Base-by-base conservation (phyloP, 495 filamentous ascomycete species). In the Zalerion maritima region DNA sequence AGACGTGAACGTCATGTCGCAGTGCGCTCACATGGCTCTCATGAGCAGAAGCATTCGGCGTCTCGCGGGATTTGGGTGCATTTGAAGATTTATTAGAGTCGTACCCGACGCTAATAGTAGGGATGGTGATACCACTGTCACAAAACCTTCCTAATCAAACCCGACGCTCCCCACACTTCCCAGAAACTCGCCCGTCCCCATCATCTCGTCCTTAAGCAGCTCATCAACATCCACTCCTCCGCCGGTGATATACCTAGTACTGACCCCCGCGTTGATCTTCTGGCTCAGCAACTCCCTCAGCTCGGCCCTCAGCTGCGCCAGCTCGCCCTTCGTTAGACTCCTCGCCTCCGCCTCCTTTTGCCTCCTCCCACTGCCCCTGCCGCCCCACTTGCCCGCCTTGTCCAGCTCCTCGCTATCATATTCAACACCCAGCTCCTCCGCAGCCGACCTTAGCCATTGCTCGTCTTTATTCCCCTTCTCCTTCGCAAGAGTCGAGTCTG, bases 381-480 rank as follows among this genome's bases (percentile, higher is more conserved):
- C 72, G 29, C 69, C 69, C 43, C 75, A 72, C 27, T 55, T 55
- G 7, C 68, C 65, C 7, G 55, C 62, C 22, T 60, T 53, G 35
- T 78, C 74, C 27, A 89, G 75, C 27, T 85, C 81, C 13, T 94
- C 85, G 38, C 74, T 79, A 43, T 94, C 83, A 44, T 87, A 87
- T 14, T 94, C 89, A 4, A 96, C 79, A 2, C 89, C 89, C 3
- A 97, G 67, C 37, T 96, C 89, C 28, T 94, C 84, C 1, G 89
- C 91, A 0, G 86, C 89, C 8, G 63, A 65, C 19, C 68, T 68
- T 31, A 96, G 52, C 78, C 82, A 92, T 34, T 81, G 73, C 36
- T 93, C 81, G 38, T 91, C 83, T 31, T 76, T 70, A 15, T 66
- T 69, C 21, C 78, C 68, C 55, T 82, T 89, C 50, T 91, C 79